Conservation (phyloP, 139 green algal genomes). For the Tetradesmus lagerheimii region DNA sequence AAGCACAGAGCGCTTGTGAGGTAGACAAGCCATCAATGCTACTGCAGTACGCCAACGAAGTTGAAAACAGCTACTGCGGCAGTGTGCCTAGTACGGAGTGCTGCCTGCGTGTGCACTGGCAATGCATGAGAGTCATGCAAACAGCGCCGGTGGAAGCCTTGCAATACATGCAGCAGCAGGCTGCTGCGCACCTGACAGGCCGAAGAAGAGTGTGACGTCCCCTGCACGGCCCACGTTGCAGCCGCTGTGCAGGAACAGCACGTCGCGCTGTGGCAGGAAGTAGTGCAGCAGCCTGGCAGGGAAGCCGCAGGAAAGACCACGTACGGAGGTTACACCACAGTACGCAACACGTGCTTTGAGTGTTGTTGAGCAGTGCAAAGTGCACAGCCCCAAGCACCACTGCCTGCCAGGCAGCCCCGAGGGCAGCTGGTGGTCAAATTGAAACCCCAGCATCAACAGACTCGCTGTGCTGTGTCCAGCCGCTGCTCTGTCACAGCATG, state of each 20-base stretch:
- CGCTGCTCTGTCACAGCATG: too few species aligned
- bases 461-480: too few species aligned
- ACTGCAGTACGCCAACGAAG: neutral
- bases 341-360: too few species aligned
- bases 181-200: conserved; percentile 64
- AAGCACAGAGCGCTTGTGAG: too few species aligned
- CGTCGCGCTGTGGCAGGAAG: conserved; percentile 83
- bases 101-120: neutral
- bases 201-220: conserved; percentile 90
- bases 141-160: neutral
- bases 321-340: neutral
- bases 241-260: conserved; percentile 91
- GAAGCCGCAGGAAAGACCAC: neutral
- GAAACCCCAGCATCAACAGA: too few species aligned
- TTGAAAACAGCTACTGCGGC: too few species aligned
- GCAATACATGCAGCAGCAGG: neutral
- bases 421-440: too few species aligned
- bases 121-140: neutral
- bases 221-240: conserved; percentile 83
- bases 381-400: too few species aligned
- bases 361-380: neutral
- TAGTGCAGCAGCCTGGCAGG: conserved; percentile 90
- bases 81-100: too few species aligned
- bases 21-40: too few species aligned
- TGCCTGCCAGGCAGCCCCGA: too few species aligned